phyloP scores from a whole-genome alignment of 2,329 filamentous ascomycete species.

The Xylaria sp. region DNA sequence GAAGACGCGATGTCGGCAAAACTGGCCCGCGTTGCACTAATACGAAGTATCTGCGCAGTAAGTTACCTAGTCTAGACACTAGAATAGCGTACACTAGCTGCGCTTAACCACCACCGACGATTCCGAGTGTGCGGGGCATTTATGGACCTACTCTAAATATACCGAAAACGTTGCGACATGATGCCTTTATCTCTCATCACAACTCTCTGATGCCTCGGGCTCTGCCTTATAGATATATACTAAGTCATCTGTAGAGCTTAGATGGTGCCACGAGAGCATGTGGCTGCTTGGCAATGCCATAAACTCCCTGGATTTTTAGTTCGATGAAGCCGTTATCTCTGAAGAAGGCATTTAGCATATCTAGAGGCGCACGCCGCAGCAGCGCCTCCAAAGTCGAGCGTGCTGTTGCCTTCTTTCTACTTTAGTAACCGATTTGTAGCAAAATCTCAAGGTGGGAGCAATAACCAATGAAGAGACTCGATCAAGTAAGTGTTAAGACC shows the following conservation, averaged over 20 bases:
- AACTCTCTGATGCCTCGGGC: no score
- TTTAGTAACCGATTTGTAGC: neutral
- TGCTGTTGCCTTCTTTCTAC: neutral
- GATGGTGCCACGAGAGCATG: no score
- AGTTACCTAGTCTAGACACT: neutral
- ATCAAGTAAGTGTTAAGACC: neutral
- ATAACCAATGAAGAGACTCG: neutral
- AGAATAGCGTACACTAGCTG: conserved; percentile 4
- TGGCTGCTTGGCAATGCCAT: no score
- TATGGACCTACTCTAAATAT: no score
- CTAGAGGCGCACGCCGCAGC: neutral
- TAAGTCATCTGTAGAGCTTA: no score
- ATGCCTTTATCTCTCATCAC: no score
- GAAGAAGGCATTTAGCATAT: neutral
- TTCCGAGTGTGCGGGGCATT: neutral
- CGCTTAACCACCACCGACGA: neutral
- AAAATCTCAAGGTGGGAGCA: conserved; percentile 1
- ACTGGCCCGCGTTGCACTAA: no score
- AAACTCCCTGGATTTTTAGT: neutral
- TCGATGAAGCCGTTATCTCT: neutral
- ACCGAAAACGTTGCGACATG: no score
- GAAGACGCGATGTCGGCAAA: no score
- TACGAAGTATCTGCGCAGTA: no score
- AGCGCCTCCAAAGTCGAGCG: neutral
- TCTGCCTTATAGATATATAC: no score